Base-by-base conservation (phyloP, 1,139 yeast species). In the Trichomonascaceae sp. region DNA sequence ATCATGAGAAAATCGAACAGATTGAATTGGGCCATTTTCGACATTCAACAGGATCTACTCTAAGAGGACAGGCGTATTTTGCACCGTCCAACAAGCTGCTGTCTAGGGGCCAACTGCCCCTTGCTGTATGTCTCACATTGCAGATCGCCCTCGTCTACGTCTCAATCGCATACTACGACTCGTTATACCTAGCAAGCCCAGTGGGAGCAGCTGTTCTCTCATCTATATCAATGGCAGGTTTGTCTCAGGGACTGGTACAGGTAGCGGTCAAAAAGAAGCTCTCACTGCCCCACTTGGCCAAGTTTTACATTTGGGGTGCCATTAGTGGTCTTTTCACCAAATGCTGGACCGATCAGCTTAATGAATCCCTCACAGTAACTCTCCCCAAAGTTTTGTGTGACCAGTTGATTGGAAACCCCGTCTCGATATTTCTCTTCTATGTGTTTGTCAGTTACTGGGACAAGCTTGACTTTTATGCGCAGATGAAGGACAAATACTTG, bases 291-390 rank as follows among this genome's bases (percentile, higher is more conserved):
- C 38, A 36, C 16, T 36, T 56, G n/a, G 29, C 46, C 34, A 57
- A 56, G 43, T 58, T 54, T 37, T 57, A 57, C 35, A 50, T 54
- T 4, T 58, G 62, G 63, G 63, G 63, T 1, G 47, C 50, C 13
- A 38, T 52, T 27, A 52, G 53, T 22, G 63, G 63, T 2, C 30
- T 56, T 6, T 57, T 60, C 60, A 52, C 60, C 25, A 54, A 56
- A 36, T 51, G 52, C 43, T 57, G 62, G 62, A 56, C 60, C 2
- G 58, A 51, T 34, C 47, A 46, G 33, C 46, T 57, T 15, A 45
- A 47, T 18, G 30, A 29, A 8, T 34, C 43, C 29, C 43, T 53
- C 33, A 37, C 37, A 3, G 31, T 38, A 16, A 44, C 47, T 13
- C 38, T 43, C 2, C 40, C 46, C 15, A 48, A 52, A 27, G 46